These are phyloP conservation scores for Dactylellina parvicollis DNA, from an alignment of 2,329 filamentous ascomycete species.

Conservation along the genomic window DNA sequence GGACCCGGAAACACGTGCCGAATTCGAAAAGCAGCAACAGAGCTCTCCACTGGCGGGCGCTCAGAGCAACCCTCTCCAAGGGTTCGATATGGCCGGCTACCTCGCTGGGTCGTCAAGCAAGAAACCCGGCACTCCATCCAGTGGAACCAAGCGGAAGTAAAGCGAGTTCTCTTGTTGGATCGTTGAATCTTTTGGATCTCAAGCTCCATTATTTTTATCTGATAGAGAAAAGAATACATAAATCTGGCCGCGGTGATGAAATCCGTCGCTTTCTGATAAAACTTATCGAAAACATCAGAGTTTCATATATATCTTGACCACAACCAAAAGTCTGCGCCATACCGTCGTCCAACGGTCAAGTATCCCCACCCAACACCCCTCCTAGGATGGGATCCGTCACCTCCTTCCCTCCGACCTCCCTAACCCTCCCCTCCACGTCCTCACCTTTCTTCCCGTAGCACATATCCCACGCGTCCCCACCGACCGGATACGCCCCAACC, in stretches of 20 bases:
- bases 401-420: conserved; percentile 61
- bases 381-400: conserved; percentile 64
- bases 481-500: conserved; percentile 68
- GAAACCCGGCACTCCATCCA: conserved; percentile 6
- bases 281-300: no score
- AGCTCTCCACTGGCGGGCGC: conserved; percentile 65
- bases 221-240: conserved; percentile 1
- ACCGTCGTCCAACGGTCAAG: conserved; percentile 60
- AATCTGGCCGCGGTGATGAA: no score
- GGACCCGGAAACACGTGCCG: conserved; percentile 93
- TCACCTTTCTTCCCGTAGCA: conserved; percentile 63
- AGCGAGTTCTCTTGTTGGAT: background rate
- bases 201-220: background rate
- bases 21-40: conserved; percentile 91
- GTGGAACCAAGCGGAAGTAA: conserved; percentile 40
- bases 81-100: conserved; percentile 73
- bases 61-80: conserved; percentile 64
- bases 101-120: conserved; percentile 65
- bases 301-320: no score
- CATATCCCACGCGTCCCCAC: conserved; percentile 66
- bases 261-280: no score
- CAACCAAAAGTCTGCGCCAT: conserved; percentile 3
- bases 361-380: conserved; percentile 61
- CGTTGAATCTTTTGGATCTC: no score
- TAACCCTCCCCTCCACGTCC: conserved; percentile 64